Conservation (phyloP, 495 filamentous ascomycete genomes). For the Recurvomyces mirabilis region DNA sequence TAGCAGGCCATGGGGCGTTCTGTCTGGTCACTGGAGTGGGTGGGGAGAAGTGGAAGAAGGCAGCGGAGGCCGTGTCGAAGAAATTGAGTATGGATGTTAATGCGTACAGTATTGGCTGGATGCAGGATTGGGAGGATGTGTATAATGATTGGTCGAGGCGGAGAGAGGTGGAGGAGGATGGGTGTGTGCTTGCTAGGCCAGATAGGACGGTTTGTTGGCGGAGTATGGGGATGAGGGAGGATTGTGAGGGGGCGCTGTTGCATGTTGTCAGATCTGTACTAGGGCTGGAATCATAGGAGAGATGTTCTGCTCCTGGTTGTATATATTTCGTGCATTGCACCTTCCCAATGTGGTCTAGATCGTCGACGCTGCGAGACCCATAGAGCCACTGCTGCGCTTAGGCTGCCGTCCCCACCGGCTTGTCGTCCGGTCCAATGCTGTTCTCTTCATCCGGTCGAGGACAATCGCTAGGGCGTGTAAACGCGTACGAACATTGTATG, state of each 20-base stretch:
- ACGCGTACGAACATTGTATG: not conserved
- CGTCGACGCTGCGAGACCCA: too few species aligned
- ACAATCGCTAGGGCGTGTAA: too few species aligned
- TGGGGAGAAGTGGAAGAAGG: conserved; percentile 40
- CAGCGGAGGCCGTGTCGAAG: conserved; percentile 27
- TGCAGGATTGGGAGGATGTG: conserved; percentile 41
- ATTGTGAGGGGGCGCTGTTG: conserved; percentile 23
- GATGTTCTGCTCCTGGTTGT: not conserved
- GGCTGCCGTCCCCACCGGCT: too few species aligned
- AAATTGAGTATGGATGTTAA: conserved; percentile 33
- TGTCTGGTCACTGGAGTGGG: conserved; percentile 40
- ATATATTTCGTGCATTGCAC: not conserved
- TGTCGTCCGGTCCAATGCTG: too few species aligned
- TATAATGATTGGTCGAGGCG: conserved; percentile 41
- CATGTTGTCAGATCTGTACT: conserved; percentile 24
- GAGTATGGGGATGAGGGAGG: conserved; percentile 18
- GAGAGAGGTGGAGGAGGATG: conserved; percentile 41
- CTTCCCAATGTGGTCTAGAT: conserved; percentile 1
- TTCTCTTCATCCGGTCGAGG: too few species aligned
- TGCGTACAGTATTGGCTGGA: conserved; percentile 37
- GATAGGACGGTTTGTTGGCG: conserved; percentile 40
- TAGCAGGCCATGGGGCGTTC: conserved; percentile 42
- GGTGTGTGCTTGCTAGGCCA: conserved; percentile 39
- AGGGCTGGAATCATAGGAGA: conserved; percentile 1
- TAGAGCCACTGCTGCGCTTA: too few species aligned